phyloP scores from a whole-genome alignment of 805 yeast genomes.

The Zygosaccharomyces lentus region DNA sequence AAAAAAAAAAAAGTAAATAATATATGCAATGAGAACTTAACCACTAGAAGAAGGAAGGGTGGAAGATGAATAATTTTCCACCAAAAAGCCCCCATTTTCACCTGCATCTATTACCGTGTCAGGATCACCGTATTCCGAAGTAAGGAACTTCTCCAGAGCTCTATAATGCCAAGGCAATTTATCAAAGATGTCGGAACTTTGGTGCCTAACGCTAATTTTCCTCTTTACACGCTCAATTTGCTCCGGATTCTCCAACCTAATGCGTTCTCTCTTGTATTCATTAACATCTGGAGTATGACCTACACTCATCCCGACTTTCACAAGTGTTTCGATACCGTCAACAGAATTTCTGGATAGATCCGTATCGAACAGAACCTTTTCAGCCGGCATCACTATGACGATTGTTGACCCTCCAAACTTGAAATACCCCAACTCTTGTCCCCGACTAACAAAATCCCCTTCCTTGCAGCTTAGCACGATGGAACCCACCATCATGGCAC shows the following conservation, averaged over 20 bases:
- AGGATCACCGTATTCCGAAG: slow-evolving; percentile 11
- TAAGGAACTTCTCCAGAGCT: slow-evolving; percentile 18
- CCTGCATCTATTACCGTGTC: slow-evolving; percentile 4
- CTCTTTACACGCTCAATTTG: slow-evolving; percentile 30
- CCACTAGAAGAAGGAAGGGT: slow-evolving; percentile 5
- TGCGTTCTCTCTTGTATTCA: slow-evolving; percentile 48
- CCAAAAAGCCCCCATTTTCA: slow-evolving; percentile 1
- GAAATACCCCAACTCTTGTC: slow-evolving; percentile 90
- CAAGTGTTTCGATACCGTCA: slow-evolving; percentile 72
- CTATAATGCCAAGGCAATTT: slow-evolving; percentile 31
- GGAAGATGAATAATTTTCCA: slow-evolving; percentile 7
- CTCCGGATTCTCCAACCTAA: slow-evolving; percentile 29
- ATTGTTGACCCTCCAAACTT: slow-evolving; percentile 95
- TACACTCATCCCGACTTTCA: slow-evolving; percentile 86
- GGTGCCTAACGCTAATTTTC: slow-evolving; percentile 28
- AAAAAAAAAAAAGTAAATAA: background rate
- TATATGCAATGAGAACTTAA: background rate
- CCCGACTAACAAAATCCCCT: slow-evolving; percentile 55
- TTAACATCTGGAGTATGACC: slow-evolving; percentile 59
- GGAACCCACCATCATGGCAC: slow-evolving; percentile 99
- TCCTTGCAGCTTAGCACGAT: slow-evolving; percentile 63
- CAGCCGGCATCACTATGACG: slow-evolving; percentile 55
- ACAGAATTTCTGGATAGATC: slow-evolving; percentile 69
- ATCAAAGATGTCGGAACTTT: slow-evolving; percentile 17
- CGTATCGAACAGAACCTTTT: slow-evolving; percentile 56